phyloP scores from a whole-genome alignment of 192 early-diverging fungal species.

The Coemansia sp. region DNA sequence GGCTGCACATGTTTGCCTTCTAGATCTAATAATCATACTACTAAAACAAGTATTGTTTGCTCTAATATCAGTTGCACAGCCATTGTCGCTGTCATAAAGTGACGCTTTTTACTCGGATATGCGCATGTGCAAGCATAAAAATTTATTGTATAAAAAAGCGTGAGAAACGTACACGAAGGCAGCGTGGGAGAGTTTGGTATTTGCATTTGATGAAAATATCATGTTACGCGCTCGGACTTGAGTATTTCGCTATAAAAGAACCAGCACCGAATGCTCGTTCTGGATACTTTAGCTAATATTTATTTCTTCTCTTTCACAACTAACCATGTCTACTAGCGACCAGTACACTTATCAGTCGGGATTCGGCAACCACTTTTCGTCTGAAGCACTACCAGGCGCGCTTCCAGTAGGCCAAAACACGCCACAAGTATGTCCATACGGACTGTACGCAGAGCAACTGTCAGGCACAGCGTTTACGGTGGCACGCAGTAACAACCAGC shows the following conservation, averaged over 20 bases:
- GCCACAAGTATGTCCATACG: constrained; percentile 86
- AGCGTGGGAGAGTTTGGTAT: neutral
- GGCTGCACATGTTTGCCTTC: no score
- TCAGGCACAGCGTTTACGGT: constrained; percentile 90
- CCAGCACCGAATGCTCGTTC: neutral
- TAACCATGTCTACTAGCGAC: constrained; percentile 8
- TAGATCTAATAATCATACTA: no score
- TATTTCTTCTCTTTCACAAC: no score
- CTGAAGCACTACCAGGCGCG: constrained; percentile 77
- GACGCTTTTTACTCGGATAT: no score
- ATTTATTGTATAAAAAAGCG: neutral
- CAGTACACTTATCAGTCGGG: constrained; percentile 71
- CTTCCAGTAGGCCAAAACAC: constrained; percentile 90
- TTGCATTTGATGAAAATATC: neutral
- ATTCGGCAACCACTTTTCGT: constrained; percentile 86
- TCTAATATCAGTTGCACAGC: no score
- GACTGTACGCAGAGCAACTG: constrained; percentile 93
- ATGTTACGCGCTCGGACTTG: neutral
- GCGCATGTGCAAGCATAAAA: no score
- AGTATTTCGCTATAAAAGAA: neutral
- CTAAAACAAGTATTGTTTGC: no score
- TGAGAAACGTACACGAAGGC: neutral
- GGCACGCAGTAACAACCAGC: constrained; percentile 73
- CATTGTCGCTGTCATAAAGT: no score
- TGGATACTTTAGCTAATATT: neutral